Evolutionary conservation across 495 filamentous ascomycete species (phyloP), one percentile per base, ranked within the genome.

Genomic region (Neurospora sp.): DNA sequence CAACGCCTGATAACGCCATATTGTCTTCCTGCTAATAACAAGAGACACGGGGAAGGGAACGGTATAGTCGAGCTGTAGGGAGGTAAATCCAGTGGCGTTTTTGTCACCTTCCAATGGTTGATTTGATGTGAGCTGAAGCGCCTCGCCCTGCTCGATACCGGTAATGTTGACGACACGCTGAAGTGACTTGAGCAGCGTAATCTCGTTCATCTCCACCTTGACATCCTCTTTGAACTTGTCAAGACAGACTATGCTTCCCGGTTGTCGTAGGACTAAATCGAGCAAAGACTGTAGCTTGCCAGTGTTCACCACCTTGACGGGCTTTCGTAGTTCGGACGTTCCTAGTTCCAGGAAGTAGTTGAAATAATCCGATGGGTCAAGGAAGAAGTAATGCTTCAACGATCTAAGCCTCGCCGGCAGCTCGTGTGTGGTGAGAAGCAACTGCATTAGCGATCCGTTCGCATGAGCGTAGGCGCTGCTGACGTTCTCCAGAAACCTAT

Each of bases 171-270:
- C 95, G 38, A 99, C 94, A 28, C 94, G 90, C 89, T 97, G 97
- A 70, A 99, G 85, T 86, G 93, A 94, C 76, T 94, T 95, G 7
- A 93, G 96, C 37, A 99, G 88, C 21, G 92, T 91, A 71, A 95
- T 89, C 76, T 97, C 94, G 81, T 97, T 98, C 93, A 98, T 97
- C 74, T 92, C 90, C 10, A 99, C 92, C 80, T 96, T 97, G 75
- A 99, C 93, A 78, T 98, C 94, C 81, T 99, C 96, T 79, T 98
- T 98, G 85, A 95, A 99, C 0, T 94, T 94, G 81, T 98, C 96
- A 71, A 95, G 89, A 3, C 94, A 94, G 19, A 96, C 95, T 69
- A 99, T 91, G 78, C 92, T 97, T 13, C 96, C 96, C 3, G 96
- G 94, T 77, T 99, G 96, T 5, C 94, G 93, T 31, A 99, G 88